These are phyloP conservation scores for Orbilia ellipsospora DNA, from an alignment of 2,329 filamentous ascomycete species.

Conservation along the genomic window DNA sequence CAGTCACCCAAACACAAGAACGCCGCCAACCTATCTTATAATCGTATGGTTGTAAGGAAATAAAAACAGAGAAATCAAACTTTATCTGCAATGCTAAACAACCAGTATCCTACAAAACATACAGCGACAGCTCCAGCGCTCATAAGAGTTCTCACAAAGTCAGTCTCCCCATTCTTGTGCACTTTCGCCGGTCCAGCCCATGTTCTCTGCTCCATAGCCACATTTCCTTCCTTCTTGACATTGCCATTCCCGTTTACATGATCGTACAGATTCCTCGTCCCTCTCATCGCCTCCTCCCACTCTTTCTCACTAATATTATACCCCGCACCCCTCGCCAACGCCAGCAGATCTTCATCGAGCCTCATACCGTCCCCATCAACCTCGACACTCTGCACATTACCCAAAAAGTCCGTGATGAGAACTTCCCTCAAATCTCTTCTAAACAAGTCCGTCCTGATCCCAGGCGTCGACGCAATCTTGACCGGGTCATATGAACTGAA, in stretches of 20 bases:
- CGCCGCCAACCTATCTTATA: background rate
- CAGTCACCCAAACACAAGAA: background rate
- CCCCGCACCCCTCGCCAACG: conserved; percentile 73
- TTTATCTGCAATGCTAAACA: conserved; percentile 49
- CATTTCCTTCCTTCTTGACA: conserved; percentile 53
- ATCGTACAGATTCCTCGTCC: conserved; percentile 61
- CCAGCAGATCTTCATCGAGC: conserved; percentile 78
- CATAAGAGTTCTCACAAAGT: conserved; percentile 68
- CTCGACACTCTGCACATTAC: conserved; percentile 97
- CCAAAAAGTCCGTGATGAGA: conserved; percentile 95
- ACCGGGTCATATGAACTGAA: conserved; percentile 96
- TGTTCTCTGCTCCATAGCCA: conserved; percentile 53
- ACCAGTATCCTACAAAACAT: conserved; percentile 65
- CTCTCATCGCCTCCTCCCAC: conserved; percentile 64
- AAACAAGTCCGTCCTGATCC: conserved; percentile 95
- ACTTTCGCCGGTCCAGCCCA: conserved; percentile 55
- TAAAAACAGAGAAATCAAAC: conserved; percentile 6
- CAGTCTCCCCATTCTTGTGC: conserved; percentile 57
- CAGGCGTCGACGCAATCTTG: conserved; percentile 93
- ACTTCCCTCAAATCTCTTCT: conserved; percentile 67
- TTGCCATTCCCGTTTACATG: conserved; percentile 58
- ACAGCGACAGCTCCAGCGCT: conserved; percentile 73
- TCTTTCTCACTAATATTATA: conserved; percentile 71
- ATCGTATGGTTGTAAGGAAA: background rate
- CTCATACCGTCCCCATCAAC: conserved; percentile 72